Evolutionary conservation across 192 early-diverging fungal genomes (phyloP).

Genomic region (Coemansia sp.): DNA sequence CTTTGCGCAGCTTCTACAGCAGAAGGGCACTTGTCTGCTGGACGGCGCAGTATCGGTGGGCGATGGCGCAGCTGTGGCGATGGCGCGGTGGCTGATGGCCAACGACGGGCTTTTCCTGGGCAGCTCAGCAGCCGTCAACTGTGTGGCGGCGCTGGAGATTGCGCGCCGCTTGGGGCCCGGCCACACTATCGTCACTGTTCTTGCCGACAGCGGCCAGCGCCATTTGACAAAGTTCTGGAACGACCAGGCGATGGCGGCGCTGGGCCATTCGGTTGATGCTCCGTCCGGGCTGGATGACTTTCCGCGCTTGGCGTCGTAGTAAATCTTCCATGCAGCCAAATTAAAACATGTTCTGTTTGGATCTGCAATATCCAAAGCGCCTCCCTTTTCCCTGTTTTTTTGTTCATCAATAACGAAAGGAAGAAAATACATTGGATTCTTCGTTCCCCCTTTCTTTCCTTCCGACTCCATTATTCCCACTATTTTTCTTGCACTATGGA

Average conservation of each 20-base stretch:
- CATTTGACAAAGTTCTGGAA: conserved; percentile 96
- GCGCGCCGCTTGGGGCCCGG: conserved; percentile 83
- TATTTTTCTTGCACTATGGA: background rate
- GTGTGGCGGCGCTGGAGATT: conserved; percentile 79
- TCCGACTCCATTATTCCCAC: background rate
- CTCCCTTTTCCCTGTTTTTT: background rate
- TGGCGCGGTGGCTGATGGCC: conserved; percentile 81
- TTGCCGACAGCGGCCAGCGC: conserved; percentile 88
- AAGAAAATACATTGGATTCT: background rate
- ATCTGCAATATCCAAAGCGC: background rate
- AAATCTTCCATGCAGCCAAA: background rate
- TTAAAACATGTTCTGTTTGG: too few species aligned
- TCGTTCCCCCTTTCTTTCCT: background rate
- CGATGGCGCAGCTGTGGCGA: conserved; percentile 85
- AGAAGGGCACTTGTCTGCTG: conserved; percentile 48
- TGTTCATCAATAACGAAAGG: background rate
- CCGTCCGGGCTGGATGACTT: conserved; percentile 30
- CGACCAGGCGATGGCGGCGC: conserved; percentile 28
- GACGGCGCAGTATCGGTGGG: conserved; percentile 83
- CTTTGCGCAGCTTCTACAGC: conserved; percentile 55
- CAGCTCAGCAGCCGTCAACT: conserved; percentile 87
- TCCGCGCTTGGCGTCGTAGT: background rate
- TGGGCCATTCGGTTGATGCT: conserved; percentile 10
- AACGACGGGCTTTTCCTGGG: conserved; percentile 79
- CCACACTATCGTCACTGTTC: conserved; percentile 86